phyloP scores from a whole-genome alignment of 768 basidiomycete genomes.

The Panaeolus cyanescens region DNA sequence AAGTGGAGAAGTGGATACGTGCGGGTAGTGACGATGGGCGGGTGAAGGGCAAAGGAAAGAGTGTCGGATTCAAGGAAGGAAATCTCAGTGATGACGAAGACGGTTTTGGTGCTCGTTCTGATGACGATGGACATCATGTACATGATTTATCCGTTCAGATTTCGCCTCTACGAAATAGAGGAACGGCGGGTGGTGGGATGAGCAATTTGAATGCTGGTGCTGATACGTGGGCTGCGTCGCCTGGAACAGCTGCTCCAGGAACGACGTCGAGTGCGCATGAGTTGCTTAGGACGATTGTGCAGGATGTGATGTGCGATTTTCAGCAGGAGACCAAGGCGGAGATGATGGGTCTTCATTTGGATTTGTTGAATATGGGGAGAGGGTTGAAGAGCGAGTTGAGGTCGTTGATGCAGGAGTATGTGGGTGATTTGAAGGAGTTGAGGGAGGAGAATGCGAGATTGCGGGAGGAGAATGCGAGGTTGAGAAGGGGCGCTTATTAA shows the following conservation, averaged over 20 bases:
- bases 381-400: slow-evolving; percentile 69
- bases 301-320: slow-evolving; percentile 74
- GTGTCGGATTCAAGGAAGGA: slow-evolving; percentile 45
- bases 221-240: slow-evolving; percentile 22
- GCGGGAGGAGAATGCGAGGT: slow-evolving; percentile 65
- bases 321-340: slow-evolving; percentile 70
- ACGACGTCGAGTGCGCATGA: slow-evolving; percentile 46
- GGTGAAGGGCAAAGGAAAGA: slow-evolving; percentile 35
- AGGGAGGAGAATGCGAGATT: slow-evolving; percentile 69
- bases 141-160: slow-evolving; percentile 54
- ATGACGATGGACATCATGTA: slow-evolving; percentile 28
- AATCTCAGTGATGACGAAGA: slow-evolving; percentile 18
- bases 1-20: slow-evolving; percentile 52
- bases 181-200: slow-evolving; percentile 16
- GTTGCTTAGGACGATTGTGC: slow-evolving; percentile 62
- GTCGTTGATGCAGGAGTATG: slow-evolving; percentile 61
- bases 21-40: slow-evolving; percentile 35
- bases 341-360: slow-evolving; percentile 75
- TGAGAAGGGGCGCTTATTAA: slow-evolving; percentile 55
- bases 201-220: slow-evolving; percentile 13
- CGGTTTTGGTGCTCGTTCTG: slow-evolving; percentile 17
- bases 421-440: slow-evolving; percentile 57
- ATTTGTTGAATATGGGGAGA: slow-evolving; percentile 70
- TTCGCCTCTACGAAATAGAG: slow-evolving; percentile 50
- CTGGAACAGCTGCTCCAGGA: slow-evolving; percentile 10